A percentile compares a stretch with the other conserved stretches of the same genome.
Evolutionary conservation across 2,329 filamentous ascomycete genomes (phyloP).

Genomic region (Ceratocystis papillata): DNA sequence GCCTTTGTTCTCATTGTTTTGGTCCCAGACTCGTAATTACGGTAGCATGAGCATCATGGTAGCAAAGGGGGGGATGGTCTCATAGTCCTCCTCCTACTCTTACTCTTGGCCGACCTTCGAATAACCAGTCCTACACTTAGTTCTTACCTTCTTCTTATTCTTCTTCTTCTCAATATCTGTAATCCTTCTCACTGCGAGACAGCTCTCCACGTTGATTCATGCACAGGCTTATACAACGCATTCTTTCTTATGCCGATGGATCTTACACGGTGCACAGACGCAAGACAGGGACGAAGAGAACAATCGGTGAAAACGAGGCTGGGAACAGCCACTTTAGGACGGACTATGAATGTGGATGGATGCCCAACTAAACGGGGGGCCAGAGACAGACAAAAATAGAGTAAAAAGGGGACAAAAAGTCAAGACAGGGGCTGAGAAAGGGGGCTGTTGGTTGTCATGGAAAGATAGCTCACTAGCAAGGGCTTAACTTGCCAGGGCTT

Average conservation of each 20-base stretch:
- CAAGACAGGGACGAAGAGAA: constrained; percentile 10
- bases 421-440: not conserved
- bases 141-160: too few relatives aligned
- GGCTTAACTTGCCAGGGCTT: not conserved
- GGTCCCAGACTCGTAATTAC: too few relatives aligned
- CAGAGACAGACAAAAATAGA: not conserved
- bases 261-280: constrained; percentile 10
- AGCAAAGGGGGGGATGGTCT: too few relatives aligned
- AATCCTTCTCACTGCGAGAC: not conserved
- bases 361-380: not conserved
- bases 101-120: too few relatives aligned
- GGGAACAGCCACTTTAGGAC: not conserved
- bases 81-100: too few relatives aligned
- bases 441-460: constrained; percentile 15
- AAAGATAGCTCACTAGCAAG: constrained; percentile 1
- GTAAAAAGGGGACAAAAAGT: not conserved
- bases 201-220: constrained; percentile 1
- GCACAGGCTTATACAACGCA: constrained; percentile 7
- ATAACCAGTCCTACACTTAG: too few relatives aligned
- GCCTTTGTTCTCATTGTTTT: too few relatives aligned
- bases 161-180: not conserved
- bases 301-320: constrained; percentile 16
- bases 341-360: not conserved
- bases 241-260: not conserved
- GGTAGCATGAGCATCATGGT: too few relatives aligned